Evolutionary conservation across 2,329 filamentous ascomycete species (phyloP).

Genomic region (Chaetoscypha palmicola): DNA sequence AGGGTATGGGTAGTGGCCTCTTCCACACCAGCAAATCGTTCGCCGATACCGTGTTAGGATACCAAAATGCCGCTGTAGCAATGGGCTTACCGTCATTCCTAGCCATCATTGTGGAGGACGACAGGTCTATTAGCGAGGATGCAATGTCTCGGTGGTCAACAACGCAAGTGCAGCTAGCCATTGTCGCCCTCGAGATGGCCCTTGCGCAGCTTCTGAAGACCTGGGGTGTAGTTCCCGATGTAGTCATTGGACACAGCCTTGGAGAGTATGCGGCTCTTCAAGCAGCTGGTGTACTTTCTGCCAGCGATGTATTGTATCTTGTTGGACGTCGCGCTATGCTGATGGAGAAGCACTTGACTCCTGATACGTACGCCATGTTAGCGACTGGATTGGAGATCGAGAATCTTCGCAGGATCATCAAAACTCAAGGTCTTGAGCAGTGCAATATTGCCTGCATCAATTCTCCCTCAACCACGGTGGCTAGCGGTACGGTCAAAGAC

Average conservation of each 20-base stretch:
- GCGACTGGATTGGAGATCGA: constrained; percentile 46
- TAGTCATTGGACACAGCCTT: constrained; percentile 54
- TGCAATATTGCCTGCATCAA: constrained; percentile 61
- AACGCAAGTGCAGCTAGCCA: constrained; percentile 44
- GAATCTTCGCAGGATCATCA: constrained; percentile 41
- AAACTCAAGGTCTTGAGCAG: constrained; percentile 35
- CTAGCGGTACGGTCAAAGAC: constrained; percentile 50
- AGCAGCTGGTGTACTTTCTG: constrained; percentile 63
- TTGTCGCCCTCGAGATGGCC: constrained; percentile 47
- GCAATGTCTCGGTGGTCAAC: constrained; percentile 22
- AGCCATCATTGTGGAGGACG: constrained; percentile 34
- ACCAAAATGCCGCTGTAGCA: constrained; percentile 22
- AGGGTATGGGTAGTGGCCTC: constrained; percentile 8
- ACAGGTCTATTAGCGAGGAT: constrained; percentile 12
- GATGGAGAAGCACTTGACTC: constrained; percentile 55
- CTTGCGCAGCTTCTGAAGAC: constrained; percentile 46
- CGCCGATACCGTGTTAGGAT: constrained; percentile 5
- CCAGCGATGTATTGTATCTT: constrained; percentile 62
- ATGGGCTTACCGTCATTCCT: constrained; percentile 26
- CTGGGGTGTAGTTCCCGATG: constrained; percentile 47
- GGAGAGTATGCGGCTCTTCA: constrained; percentile 69
- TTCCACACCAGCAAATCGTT: constrained; percentile 8
- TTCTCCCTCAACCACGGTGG: constrained; percentile 63
- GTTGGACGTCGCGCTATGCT: constrained; percentile 61
- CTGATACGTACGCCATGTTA: constrained; percentile 60